Percentiles rank a stretch among this genome's conserved stretches.
phyloP scores from a whole-genome alignment of 2,329 filamentous ascomycete genomes.

The Colletotrichum eleusines region DNA sequence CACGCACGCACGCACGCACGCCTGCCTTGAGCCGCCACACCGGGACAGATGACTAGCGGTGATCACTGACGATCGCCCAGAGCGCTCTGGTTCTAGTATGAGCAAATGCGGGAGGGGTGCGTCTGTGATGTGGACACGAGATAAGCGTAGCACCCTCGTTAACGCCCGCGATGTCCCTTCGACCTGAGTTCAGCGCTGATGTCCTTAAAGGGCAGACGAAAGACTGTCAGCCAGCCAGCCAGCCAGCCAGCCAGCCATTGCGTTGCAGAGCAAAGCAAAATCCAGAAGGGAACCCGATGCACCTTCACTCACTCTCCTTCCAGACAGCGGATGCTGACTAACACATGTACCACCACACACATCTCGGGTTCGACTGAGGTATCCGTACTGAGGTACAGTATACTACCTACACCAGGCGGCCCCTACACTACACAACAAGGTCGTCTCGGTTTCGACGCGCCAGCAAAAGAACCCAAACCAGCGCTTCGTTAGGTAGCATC shows the following conservation, averaged over 20 bases:
- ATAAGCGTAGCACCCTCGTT: neutral
- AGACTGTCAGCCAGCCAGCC: no score
- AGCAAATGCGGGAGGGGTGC: neutral
- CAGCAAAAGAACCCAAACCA: conserved; percentile 23
- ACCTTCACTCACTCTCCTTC: no score
- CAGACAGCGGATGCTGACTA: no score
- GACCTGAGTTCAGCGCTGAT: neutral
- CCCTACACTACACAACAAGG: no score
- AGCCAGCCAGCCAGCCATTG: neutral
- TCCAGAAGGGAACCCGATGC: no score
- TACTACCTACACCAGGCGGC: no score
- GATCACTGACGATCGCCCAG: conserved; percentile 17
- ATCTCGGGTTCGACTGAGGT: neutral
- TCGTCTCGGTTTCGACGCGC: neutral
- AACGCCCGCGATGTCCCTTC: no score
- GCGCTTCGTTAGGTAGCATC: conserved; percentile 29
- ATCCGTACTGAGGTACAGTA: no score
- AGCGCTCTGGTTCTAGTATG: neutral
- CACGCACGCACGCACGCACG: conserved; percentile 18
- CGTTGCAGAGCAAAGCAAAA: neutral
- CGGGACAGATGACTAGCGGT: conserved; percentile 29
- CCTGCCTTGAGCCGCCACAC: conserved; percentile 26
- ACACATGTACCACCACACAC: neutral
- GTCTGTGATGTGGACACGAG: neutral
- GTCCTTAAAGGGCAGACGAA: neutral